Percentiles rank a stretch among this genome's conserved stretches.
These are phyloP conservation scores for Beauveria sp. DNA, from an alignment of 2,329 filamentous ascomycete genomes.

Conservation along the genomic window DNA sequence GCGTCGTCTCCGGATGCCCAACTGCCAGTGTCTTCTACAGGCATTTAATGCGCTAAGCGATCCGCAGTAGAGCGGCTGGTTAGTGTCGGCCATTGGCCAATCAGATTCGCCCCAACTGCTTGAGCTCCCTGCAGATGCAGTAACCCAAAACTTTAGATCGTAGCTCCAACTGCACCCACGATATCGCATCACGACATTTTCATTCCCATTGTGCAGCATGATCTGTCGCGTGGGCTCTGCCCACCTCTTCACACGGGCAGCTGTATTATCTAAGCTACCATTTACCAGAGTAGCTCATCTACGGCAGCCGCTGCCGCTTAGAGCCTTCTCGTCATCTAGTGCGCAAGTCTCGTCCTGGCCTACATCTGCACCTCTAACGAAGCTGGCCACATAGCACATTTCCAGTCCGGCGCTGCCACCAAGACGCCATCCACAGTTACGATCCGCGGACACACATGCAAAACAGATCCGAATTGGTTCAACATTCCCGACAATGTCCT, in stretches of 20 bases:
- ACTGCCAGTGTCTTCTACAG: neutral
- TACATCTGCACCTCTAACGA: neutral
- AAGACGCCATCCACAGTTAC: slow-evolving; percentile 28
- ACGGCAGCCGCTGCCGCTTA: neutral
- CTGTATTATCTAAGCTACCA: neutral
- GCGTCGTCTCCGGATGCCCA: neutral
- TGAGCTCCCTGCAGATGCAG: neutral
- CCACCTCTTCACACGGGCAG: neutral
- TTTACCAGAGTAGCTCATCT: neutral
- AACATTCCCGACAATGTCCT: slow-evolving; percentile 75
- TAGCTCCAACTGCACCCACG: neutral
- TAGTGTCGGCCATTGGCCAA: neutral
- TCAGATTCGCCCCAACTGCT: neutral
- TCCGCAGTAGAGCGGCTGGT: neutral
- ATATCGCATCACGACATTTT: neutral
- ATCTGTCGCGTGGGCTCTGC: slow-evolving; percentile 4
- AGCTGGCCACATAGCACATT: neutral
- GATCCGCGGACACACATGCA: slow-evolving; percentile 57
- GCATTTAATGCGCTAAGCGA: neutral
- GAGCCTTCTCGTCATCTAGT: slow-evolving; percentile 1
- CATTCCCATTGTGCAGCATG: slow-evolving; percentile 3
- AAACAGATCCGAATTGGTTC: slow-evolving; percentile 68
- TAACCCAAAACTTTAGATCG: neutral
- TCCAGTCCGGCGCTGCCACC: slow-evolving; percentile 8
- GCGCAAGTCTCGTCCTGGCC: neutral